Base-by-base conservation (phyloP, 306 rosid species). In the Heteromeles arbutifolia region DNA sequence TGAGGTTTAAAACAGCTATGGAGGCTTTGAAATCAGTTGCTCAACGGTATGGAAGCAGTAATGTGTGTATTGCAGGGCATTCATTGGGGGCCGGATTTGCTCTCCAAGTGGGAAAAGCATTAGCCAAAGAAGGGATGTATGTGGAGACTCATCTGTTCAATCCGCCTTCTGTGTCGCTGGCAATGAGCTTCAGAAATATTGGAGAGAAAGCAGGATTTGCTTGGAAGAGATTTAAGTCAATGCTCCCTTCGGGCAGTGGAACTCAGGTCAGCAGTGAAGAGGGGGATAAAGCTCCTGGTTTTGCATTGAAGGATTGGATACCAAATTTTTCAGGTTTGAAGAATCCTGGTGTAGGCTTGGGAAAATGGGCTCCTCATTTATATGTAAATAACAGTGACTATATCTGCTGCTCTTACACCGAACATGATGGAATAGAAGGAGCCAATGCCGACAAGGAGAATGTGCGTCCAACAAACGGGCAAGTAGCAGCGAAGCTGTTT, bases 1-100 rank as follows among this genome's bases (percentile, higher is more conserved):
- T 87, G 17, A 84, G 99, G 84, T 95, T 92, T 69, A 89, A 89
- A 65, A 75, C 44, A 74, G 91, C 87, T 9, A 74, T 90, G 82
- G 88, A 85, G 73, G 90, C 88, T 66, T 84, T 95, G 63, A 87
- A 87, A 78, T 85, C 87, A 8, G 85, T 86, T 19, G 88, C 88
- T 53, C 88, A 84, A 32, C 72, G 68, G 52, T 85, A 89, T 56
- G 92, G 98, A 81, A 90, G 96, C 77, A 80, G 57, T 17, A 92
- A 92, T 86, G 92, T 95, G 0, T 92, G 96, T 43, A 80, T 95
- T 73, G 92, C 99, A 48, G 99, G 99, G 15, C 99, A 92, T 75
- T 95, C 99, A 48, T 70, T 95, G 32, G 99, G 97, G 6, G 99
- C 99, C 43, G 99, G 99, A 26, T 92, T 88, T 86, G 96, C 90